phyloP scores from a whole-genome alignment of 345 rosid genomes.

The Abelmoschus esculentus region DNA sequence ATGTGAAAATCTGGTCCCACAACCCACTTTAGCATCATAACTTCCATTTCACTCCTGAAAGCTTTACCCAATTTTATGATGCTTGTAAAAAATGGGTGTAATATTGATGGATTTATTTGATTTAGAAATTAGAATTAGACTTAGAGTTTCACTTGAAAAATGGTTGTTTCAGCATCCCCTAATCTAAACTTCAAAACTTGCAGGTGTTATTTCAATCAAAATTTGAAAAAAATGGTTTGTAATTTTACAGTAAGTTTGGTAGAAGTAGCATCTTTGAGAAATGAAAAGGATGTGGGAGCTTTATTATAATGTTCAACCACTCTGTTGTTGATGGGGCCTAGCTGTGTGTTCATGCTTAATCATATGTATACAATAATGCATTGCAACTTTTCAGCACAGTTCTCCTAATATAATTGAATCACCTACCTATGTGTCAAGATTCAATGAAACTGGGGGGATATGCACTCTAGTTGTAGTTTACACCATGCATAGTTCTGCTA shows the following conservation, averaged over 20 bases:
- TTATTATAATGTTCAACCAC: not conserved
- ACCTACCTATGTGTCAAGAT: not conserved
- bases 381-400: not conserved
- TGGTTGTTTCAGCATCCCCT: no score
- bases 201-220: not conserved
- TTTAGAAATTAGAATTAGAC: no score
- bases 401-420: not conserved
- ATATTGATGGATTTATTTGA: no score
- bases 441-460: not conserved
- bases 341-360: conserved; percentile 3
- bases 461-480: no score
- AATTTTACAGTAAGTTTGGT: not conserved
- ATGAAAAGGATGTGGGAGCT: not conserved
- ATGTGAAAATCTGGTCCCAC: not conserved
- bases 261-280: not conserved
- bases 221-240: not conserved
- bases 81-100: not conserved
- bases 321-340: not conserved
- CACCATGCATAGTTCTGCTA: no score
- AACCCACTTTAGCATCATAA: not conserved
- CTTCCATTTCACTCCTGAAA: not conserved
- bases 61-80: not conserved
- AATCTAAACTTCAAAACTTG: no score
- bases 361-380: not conserved
- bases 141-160: no score